Base-by-base conservation (phyloP, 108 stramenopile genomes). In the Conticribra guillardii region DNA sequence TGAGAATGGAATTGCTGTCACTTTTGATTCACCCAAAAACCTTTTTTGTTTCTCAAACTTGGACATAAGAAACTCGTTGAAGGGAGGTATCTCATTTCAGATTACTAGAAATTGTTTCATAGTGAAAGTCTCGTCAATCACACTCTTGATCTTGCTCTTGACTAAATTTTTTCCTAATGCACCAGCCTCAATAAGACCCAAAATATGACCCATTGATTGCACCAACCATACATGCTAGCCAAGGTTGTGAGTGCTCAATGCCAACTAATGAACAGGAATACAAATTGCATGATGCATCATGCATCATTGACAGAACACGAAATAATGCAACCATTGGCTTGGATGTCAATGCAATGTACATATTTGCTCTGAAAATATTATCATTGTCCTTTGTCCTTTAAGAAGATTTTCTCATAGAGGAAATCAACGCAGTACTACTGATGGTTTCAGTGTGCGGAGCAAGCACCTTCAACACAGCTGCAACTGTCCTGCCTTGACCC, bases 401-500 rank as follows among this genome's bases (percentile, higher is more conserved):
- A 4, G 23, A 4, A 11, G 37, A 41, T 5, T 11, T 59, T 15
- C 22, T 28, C 57, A 18, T 28, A 17, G 4, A 4, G 47, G 2
- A 64, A 64, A 2, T 64, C 46, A 30, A 48, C 7, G 47, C 47
- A 64, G 52, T 64, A 64, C 2, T 1, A 26, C 2, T 31, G 30
- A 33, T 64, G n/a, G n/a, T n/a, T 64, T 45, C 32, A 44, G 9
- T 52, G 47, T 18, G 34, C 41, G 21, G 63, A 2, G 1, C 32
- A 4, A 7, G 46, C 23, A 2, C 47, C 63, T 31, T 64, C 63
- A 9, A 18, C 19, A n/a, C n/a, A n/a, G n/a, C n/a, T n/a, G 14
- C 28, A 27, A n/a, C 46, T 15, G 34, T 64, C 63, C 27, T 64
- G 47, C 45, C 63, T 49, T 1, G 63, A 64, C 15, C 63, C 63